Base-by-base conservation (phyloP, 2,329 filamentous ascomycete genomes). In the Fusarium begoniae region DNA sequence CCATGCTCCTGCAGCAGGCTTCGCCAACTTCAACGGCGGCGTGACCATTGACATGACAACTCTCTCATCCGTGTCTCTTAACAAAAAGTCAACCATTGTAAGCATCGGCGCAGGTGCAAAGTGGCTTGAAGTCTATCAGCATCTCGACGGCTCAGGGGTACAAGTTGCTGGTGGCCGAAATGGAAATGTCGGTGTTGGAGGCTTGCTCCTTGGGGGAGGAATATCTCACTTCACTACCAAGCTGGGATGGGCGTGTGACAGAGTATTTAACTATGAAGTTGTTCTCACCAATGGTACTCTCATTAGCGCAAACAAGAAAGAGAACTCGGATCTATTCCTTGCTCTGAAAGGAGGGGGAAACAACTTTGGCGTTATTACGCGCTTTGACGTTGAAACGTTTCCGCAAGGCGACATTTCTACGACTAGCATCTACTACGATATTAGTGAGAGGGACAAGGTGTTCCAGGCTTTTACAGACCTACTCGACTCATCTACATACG, bases 31-130 rank as follows among this genome's bases (percentile, higher is more conserved):
- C 5, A 41, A 67, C 5, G 32, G 28, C 1, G 65, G 63, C 11
- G 63, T 67, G 3, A 67, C 65, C 22, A 32, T 67, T 26, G 63
- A 67, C n/a, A 48, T 67, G 40, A 58, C 55, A 17, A 32, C 30
- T 1, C 47, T 67, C 6, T 51, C 64, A 14, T 43, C 56, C 0
- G 35, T 67, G 1, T 41, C n/a, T n/a, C 26, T 61, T 3, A 20
- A 47, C 8, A 26, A 43, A 8, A 28, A 37, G 5, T 37, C 40
- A 6, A 22, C n/a, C 6, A n/a, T 44, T 17, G 45, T 30, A 10
- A 35, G 57, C 24, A 20, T 67, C 6, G 63, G 40, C 6, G 51
- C 63, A 14, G 63, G 65, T 3, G 64, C 63, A 32, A 67, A 59
- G 8, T 67, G 65, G 65, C 15, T 66, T 8, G 32, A 61, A 8